Conservation (phyloP, 441 rosid genomes). For the Gossypium aridum region DNA sequence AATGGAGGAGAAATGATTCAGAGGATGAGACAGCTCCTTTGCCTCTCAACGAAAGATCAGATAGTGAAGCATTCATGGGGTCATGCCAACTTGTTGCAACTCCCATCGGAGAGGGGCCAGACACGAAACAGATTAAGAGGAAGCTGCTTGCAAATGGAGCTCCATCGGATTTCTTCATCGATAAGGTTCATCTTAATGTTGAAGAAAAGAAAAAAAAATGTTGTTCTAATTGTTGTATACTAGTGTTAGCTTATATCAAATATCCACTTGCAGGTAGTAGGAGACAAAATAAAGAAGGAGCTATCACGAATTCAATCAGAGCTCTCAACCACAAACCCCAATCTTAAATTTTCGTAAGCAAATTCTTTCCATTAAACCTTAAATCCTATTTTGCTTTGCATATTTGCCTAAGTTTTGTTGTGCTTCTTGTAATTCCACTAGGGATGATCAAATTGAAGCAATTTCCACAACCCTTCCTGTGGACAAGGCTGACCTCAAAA, state of each 20-base stretch:
- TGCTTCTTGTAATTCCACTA: slow-evolving; percentile 16
- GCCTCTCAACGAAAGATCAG: slow-evolving; percentile 47
- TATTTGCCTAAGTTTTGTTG: background rate
- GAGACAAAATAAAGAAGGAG: slow-evolving; percentile 71
- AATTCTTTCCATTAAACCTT: background rate
- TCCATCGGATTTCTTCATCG: slow-evolving; percentile 68
- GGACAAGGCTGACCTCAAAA: slow-evolving; percentile 56
- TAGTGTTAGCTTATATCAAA: background rate
- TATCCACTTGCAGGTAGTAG: slow-evolving; percentile 40
- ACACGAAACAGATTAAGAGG: slow-evolving; percentile 54
- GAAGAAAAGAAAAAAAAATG: too few relatives aligned
- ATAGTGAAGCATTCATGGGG: slow-evolving; percentile 27
- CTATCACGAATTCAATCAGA: slow-evolving; percentile 58
- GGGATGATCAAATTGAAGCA: slow-evolving; percentile 69
- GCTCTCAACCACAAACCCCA: slow-evolving; percentile 45
- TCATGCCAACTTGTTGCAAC: slow-evolving; percentile 31
- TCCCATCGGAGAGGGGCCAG: slow-evolving; percentile 57
- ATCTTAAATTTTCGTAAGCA: slow-evolving; percentile 56
- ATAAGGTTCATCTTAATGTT: slow-evolving; percentile 38
- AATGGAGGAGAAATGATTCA: slow-evolving; percentile 56
- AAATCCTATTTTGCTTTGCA: background rate
- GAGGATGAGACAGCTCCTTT: slow-evolving; percentile 58
- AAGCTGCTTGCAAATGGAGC: slow-evolving; percentile 55
- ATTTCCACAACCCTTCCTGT: slow-evolving; percentile 73
- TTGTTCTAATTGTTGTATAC: background rate